A percentile compares a stretch with the other conserved stretches of the same genome.
These are phyloP conservation scores for Colletotrichum orchidophilum DNA, from an alignment of 2,329 filamentous ascomycete species.

Conservation along the genomic window DNA sequence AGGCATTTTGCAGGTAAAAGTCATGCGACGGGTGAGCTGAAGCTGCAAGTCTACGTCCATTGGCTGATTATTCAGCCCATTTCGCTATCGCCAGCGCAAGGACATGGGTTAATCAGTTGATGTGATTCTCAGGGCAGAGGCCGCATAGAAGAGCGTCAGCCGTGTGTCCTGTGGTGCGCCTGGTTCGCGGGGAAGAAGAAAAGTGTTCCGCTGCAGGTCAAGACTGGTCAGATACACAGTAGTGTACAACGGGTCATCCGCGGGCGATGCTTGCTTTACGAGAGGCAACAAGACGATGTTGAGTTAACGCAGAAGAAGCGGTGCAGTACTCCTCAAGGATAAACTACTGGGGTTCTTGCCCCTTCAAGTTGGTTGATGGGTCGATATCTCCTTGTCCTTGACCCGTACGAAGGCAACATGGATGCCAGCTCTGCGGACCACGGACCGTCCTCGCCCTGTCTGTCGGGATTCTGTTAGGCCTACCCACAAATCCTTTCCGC, in stretches of 20 bases:
- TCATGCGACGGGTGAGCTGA: neutral
- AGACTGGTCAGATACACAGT: neutral
- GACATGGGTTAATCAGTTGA: neutral
- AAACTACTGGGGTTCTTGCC: neutral
- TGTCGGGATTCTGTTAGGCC: conserved; percentile 8
- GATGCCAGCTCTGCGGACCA: conserved; percentile 2
- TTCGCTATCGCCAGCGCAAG: neutral
- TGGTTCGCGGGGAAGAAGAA: conserved; percentile 4
- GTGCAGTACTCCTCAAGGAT: neutral
- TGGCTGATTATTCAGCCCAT: neutral
- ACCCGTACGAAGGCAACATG: neutral
- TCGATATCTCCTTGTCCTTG: neutral
- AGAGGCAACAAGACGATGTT: neutral
- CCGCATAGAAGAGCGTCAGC: neutral
- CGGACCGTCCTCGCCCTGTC: neutral
- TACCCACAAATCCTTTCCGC: conserved; percentile 7
- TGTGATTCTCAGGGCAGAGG: neutral
- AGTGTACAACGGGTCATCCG: neutral
- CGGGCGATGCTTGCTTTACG: neutral
- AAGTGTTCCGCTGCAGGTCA: conserved; percentile 3
- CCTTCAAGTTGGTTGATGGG: neutral
- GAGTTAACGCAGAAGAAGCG: neutral
- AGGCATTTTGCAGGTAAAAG: neutral
- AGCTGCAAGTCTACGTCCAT: neutral
- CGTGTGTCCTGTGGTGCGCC: conserved; percentile 4